These are phyloP conservation scores for Clarireedia homoeocarpa DNA, from an alignment of 2,329 filamentous ascomycete species.

Conservation along the genomic window DNA sequence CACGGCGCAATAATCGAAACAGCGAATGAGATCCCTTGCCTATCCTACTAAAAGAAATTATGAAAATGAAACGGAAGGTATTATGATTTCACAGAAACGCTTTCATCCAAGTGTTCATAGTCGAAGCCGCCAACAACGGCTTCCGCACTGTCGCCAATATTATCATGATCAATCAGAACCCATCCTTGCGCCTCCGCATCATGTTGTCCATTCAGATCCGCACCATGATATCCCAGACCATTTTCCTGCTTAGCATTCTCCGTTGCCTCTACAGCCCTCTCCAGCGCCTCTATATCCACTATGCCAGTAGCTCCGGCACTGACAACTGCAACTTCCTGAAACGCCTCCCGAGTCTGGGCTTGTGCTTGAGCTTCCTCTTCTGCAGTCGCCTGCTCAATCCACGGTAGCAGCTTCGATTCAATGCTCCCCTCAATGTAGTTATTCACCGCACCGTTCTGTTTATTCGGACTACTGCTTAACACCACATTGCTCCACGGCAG, in stretches of 20 bases:
- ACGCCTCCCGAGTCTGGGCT: not conserved
- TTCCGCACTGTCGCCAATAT: not conserved
- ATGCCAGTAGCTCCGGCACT: not conserved
- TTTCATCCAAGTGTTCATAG: slow-evolving; percentile 7
- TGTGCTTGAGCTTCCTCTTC: slow-evolving; percentile 7
- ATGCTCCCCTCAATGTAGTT: slow-evolving; percentile 5
- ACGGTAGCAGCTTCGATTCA: slow-evolving; percentile 5
- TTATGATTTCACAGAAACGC: slow-evolving; percentile 5
- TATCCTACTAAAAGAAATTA: not conserved
- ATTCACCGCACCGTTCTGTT: not conserved
- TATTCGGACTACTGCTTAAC: not conserved
- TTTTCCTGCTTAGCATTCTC: not conserved
- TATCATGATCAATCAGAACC: not conserved
- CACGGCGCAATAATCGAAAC: not conserved
- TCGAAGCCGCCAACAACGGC: not conserved
- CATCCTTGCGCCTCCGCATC: not conserved
- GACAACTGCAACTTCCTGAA: not conserved
- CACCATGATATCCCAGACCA: not conserved
- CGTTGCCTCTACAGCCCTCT: not conserved
- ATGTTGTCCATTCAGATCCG: not conserved
- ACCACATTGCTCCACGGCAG: slow-evolving; percentile 4
- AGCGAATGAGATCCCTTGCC: not conserved
- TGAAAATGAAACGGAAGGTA: not conserved
- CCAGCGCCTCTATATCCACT: not conserved
- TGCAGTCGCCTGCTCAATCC: slow-evolving; percentile 7